These are phyloP conservation scores for Fusarium sp. DNA, from an alignment of 2,329 filamentous ascomycete genomes.

Conservation along the genomic window DNA sequence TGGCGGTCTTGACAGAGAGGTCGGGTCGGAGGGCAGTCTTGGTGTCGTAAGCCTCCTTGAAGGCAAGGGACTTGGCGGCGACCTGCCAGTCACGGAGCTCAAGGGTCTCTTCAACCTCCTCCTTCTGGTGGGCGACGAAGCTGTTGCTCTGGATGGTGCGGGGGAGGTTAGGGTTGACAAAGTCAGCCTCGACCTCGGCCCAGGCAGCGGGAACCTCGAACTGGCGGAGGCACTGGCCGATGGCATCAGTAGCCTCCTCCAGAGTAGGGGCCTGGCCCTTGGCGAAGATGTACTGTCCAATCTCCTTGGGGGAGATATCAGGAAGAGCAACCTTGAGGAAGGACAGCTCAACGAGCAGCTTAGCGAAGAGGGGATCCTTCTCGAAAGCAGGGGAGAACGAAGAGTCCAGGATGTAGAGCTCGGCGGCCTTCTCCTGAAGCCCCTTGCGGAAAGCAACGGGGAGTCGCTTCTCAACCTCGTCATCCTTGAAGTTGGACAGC, in stretches of 20 bases:
- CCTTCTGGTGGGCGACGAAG: slow-evolving; percentile 84
- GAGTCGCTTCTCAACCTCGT: slow-evolving; percentile 90
- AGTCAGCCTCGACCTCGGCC: slow-evolving; percentile 73
- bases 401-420: slow-evolving; percentile 82
- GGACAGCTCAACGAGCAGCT: slow-evolving; percentile 80
- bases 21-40: slow-evolving; percentile 83
- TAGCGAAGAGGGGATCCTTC: slow-evolving; percentile 72
- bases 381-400: slow-evolving; percentile 75
- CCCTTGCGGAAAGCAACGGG: slow-evolving; percentile 76
- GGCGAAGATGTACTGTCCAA: slow-evolving; percentile 74
- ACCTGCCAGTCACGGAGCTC: slow-evolving; percentile 81
- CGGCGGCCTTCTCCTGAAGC: slow-evolving; percentile 75
- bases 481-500: slow-evolving; percentile 83
- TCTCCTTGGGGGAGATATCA: slow-evolving; percentile 69
- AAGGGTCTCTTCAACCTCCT: slow-evolving; percentile 75
- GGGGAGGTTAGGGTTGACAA: slow-evolving; percentile 64
- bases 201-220: slow-evolving; percentile 84
- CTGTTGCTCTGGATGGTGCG: slow-evolving; percentile 80
- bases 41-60: slow-evolving; percentile 94
- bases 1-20: slow-evolving; percentile 84
- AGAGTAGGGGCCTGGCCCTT: slow-evolving; percentile 64
- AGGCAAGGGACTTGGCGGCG: slow-evolving; percentile 86
- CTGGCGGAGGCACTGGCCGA: slow-evolving; percentile 77
- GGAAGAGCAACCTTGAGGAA: slow-evolving; percentile 84
- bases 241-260: slow-evolving; percentile 71